phyloP scores from a whole-genome alignment of 495 filamentous ascomycete species.

The Cercophora newfieldiana region DNA sequence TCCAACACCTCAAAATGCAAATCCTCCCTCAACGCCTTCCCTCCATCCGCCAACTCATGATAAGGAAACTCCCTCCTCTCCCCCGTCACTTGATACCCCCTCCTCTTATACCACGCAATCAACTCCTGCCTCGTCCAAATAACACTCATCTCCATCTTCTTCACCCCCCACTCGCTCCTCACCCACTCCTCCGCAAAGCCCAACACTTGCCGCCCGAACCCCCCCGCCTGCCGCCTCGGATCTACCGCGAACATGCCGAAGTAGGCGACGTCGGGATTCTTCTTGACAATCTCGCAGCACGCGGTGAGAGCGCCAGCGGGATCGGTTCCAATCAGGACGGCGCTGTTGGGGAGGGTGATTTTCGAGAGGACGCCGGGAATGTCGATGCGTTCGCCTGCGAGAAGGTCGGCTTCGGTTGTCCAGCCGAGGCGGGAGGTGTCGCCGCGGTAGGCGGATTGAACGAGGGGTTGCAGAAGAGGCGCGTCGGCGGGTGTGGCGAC shows the following conservation, averaged over 20 bases:
- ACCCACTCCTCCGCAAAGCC: conserved; percentile 43
- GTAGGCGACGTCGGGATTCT: conserved; percentile 28
- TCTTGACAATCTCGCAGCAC: conserved; percentile 36
- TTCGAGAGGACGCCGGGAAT: conserved; percentile 34
- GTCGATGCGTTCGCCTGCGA: conserved; percentile 34
- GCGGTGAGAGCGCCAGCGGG: conserved; percentile 28
- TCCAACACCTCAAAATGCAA: conserved; percentile 42
- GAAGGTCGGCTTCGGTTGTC: conserved; percentile 41
- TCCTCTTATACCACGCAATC: conserved; percentile 46
- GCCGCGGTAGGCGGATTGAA: conserved; percentile 46
- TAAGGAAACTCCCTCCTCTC: conserved; percentile 43
- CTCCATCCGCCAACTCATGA: conserved; percentile 25
- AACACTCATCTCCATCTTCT: conserved; percentile 39
- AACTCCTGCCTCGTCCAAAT: conserved; percentile 42
- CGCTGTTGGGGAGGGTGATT: conserved; percentile 41
- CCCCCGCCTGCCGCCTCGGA: conserved; percentile 36
- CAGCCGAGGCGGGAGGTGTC: conserved; percentile 40
- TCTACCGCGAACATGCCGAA: conserved; percentile 48
- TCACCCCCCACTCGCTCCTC: conserved; percentile 31
- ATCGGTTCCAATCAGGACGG: conserved; percentile 37
- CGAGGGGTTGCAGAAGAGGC: conserved; percentile 23
- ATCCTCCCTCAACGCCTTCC: conserved; percentile 37
- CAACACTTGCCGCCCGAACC: conserved; percentile 43
- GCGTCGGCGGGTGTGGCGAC: conserved; percentile 3
- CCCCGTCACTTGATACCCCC: conserved; percentile 44